Base-by-base conservation (phyloP, 257 asterid genomes). In the Salvia rosmarinus region DNA sequence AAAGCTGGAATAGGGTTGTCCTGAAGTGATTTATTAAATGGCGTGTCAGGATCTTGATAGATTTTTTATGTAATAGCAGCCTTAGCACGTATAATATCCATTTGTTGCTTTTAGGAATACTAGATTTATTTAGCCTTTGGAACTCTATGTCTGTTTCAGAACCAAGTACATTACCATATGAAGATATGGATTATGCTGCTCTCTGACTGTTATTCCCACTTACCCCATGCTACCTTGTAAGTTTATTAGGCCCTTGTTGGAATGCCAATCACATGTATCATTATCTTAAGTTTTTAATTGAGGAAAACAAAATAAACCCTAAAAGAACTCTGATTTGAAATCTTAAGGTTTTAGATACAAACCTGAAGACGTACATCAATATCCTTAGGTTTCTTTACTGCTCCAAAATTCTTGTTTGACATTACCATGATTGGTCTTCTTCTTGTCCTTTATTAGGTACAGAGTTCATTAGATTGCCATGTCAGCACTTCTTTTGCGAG, bases 401-500 rank as follows among this genome's bases (percentile, higher is more conserved):
- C 68, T 42, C 49, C 14, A 32, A 47, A 21, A 50, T 68, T 82
- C 9, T 40, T 30, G 32, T 23, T 25, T 62, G 4, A 49, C 73
- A 40, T 40, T 13, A 43, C 11, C 11, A 30, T 23, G 47, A 20
- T 30, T 30, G 46, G 34, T 75, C 59, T 23, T 28, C 44, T 65
- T 67, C 17, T 59, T 59, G 28, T 67, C 63, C 56, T 52, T 75
- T 64, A 69, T 71, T 81, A 90, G 98, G 98, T 80, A 79, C 88
- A 19, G 96, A 90, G 71, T 87, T 93, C 77, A 85, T 82, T 40
- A 87, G 86, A 71, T 79, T 93, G 74, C 95, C 96, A 39, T 90
- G 97, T 58, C 90, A 83, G 75, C 97, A 90, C 75, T 93, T 87
- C 78, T 93, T 89, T 72, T 90, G 97, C 61, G 79, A 63, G 83